Evolutionary conservation across 768 basidiomycete species (phyloP), one percentile per base, ranked within the genome.

Genomic region (Multifurca ochricompacta): DNA sequence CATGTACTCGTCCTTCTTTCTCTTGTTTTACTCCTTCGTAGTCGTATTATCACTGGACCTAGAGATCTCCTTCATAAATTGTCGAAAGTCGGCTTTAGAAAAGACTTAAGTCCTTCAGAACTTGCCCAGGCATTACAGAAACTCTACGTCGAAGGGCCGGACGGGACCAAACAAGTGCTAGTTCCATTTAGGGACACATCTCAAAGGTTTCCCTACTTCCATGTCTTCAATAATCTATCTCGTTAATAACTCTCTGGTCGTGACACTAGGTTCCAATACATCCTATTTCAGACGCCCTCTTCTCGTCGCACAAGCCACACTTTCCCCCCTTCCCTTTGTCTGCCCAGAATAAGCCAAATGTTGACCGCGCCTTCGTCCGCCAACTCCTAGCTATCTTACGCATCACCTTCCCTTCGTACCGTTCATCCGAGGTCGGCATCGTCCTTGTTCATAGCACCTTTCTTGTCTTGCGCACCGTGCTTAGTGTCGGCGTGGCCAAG

Each of bases 401-500:
- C 19, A 80, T 96, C 55, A 82, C 77, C 19, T 81, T 85, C 62
- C 88, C 80, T 18, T 79, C 75, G 35, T 75, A 72, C 59, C 72
- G 69, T 25, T 81, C 81, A 2, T 83, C 83, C 59, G 92, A 97
- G 63, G 74, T 83, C 0, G 71, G 84, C 30, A 74, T 96, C 32
- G 74, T 97, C 16, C 68, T 79, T 6, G 67, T 85, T 0, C 94
- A 97, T 69, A 90, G 90, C 0, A 78, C 77, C 53, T 97, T 97
- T 69, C 77, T 98, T 49, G 78, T 97, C 2, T 69, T 89, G 23
- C 72, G 95, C 35, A 96, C 95, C 0, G 78, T 94, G 2, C 75
- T 98, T 19, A 93, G 90, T 62, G 81, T 98, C 4, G 79, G 80
- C 6, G 94, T 95, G 0, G 95, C 95, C 2, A 76, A 80, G 46